Conservation (phyloP, 805 yeast species). For the Ogataea parapolymorpha region DNA sequence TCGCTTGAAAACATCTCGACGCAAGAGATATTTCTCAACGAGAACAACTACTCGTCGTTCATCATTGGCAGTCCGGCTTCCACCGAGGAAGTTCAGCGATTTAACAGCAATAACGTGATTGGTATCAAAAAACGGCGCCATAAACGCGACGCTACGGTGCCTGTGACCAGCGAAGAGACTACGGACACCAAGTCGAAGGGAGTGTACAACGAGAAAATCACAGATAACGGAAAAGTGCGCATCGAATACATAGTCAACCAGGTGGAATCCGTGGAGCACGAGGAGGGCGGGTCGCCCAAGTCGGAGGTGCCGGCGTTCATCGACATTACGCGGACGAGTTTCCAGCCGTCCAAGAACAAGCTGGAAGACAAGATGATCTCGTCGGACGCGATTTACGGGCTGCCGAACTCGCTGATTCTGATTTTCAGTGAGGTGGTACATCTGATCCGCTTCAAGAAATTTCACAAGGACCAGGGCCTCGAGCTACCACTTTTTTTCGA, state of each 20-base stretch:
- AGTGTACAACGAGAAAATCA: constrained; percentile 41
- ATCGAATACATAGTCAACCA: constrained; percentile 41
- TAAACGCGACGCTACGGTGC: background rate
- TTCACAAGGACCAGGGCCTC: constrained; percentile 38
- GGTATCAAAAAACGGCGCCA: constrained; percentile 23
- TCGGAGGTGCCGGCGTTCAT: constrained; percentile 38
- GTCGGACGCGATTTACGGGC: constrained; percentile 78
- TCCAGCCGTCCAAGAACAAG: constrained; percentile 39
- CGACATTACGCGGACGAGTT: constrained; percentile 39
- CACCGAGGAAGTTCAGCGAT: constrained; percentile 25
- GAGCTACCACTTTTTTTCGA: constrained; percentile 35
- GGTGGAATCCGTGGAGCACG: constrained; percentile 22
- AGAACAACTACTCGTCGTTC: constrained; percentile 32
- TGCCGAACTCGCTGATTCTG: constrained; percentile 75
- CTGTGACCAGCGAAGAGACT: background rate
- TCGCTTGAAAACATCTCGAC: constrained; percentile 38
- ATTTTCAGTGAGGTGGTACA: constrained; percentile 72
- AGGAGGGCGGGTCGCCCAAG: constrained; percentile 3
- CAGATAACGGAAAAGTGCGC: constrained; percentile 45
- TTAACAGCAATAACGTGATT: constrained; percentile 21
- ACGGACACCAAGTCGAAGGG: constrained; percentile 22
- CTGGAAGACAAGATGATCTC: constrained; percentile 58
- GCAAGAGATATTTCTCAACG: constrained; percentile 35
- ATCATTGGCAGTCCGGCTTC: constrained; percentile 30
- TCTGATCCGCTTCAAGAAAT: constrained; percentile 58